A percentile compares a stretch with the other conserved stretches of the same genome.
Conservation (phyloP, 1,284 basidiomycete species). For the Tilletia walkeri region DNA sequence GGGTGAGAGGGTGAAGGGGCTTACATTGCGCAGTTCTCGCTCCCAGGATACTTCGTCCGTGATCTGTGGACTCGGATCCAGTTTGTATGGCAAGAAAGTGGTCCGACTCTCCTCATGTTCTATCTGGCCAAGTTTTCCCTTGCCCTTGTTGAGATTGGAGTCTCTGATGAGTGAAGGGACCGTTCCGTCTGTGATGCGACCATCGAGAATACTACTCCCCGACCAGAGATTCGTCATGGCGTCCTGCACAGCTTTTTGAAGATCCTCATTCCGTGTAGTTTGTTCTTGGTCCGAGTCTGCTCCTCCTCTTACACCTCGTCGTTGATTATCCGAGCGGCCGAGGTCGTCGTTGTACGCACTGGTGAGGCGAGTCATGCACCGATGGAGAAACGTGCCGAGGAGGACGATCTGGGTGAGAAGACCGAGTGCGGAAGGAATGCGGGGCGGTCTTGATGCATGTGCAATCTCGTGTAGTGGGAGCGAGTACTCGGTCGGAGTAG, state of each 20-base stretch:
- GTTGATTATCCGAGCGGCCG: no score
- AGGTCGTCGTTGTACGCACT: neutral
- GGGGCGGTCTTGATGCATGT: neutral
- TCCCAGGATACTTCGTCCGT: neutral
- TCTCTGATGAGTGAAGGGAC: no score
- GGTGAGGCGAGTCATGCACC: neutral
- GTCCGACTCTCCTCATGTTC: neutral
- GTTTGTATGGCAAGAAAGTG: neutral
- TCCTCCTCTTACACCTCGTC: no score
- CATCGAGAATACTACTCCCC: no score
- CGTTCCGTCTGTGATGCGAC: no score
- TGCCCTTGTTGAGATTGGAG: no score
- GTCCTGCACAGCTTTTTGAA: no score
- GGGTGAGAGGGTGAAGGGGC: neutral
- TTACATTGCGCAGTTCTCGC: constrained; percentile 2
- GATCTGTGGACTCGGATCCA: neutral
- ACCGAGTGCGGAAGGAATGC: neutral
- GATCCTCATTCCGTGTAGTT: no score
- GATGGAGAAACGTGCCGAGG: neutral
- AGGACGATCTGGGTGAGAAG: neutral
- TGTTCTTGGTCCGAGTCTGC: no score
- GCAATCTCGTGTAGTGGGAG: neutral
- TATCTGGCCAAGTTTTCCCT: neutral
- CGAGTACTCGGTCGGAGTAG: neutral
- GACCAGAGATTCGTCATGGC: no score